Evolutionary conservation across 1,284 basidiomycete genomes (phyloP).

Genomic region (Fomitopsis schrenkii): DNA sequence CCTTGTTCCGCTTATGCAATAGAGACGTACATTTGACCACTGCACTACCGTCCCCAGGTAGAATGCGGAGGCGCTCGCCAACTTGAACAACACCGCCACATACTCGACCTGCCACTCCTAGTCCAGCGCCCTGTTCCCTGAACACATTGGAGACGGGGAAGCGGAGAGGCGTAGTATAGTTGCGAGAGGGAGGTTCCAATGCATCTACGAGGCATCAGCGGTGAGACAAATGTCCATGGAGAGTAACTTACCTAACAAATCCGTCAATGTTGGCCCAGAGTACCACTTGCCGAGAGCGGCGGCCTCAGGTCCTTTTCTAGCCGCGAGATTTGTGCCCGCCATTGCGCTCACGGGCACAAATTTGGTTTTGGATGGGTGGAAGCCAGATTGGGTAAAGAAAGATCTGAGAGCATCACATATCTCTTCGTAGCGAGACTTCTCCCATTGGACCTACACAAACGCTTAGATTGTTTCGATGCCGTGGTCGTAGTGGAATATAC

Average conservation of each 20-base stretch:
- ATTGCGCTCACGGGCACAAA: constrained; percentile 93
- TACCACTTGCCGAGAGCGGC: constrained; percentile 73
- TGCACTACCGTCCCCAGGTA: constrained; percentile 91
- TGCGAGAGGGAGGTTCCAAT: constrained; percentile 78
- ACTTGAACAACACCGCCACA: constrained; percentile 89
- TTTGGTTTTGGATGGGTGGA: constrained; percentile 70
- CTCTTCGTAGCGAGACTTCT: constrained; percentile 78
- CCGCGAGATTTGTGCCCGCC: constrained; percentile 82
- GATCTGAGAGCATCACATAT: constrained; percentile 74
- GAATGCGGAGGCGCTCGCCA: constrained; percentile 81
- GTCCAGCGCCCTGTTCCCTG: constrained; percentile 81
- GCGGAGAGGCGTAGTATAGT: constrained; percentile 75
- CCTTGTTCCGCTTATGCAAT: not conserved
- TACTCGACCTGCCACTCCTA: constrained; percentile 84
- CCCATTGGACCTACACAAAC: constrained; percentile 72
- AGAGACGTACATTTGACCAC: constrained; percentile 68
- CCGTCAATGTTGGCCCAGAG: constrained; percentile 79
- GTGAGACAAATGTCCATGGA: not conserved
- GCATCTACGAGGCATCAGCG: constrained; percentile 47
- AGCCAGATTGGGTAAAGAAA: constrained; percentile 88
- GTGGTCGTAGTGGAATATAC: constrained; percentile 36
- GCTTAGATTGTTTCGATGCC: not conserved
- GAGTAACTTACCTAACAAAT: constrained; percentile 62
- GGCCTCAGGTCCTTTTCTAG: constrained; percentile 44
- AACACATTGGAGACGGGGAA: constrained; percentile 96